Percentiles rank a stretch among this genome's conserved stretches.
These are phyloP conservation scores for Crataegus laevigata DNA, from an alignment of 306 rosid genomes.

Conservation along the genomic window DNA sequence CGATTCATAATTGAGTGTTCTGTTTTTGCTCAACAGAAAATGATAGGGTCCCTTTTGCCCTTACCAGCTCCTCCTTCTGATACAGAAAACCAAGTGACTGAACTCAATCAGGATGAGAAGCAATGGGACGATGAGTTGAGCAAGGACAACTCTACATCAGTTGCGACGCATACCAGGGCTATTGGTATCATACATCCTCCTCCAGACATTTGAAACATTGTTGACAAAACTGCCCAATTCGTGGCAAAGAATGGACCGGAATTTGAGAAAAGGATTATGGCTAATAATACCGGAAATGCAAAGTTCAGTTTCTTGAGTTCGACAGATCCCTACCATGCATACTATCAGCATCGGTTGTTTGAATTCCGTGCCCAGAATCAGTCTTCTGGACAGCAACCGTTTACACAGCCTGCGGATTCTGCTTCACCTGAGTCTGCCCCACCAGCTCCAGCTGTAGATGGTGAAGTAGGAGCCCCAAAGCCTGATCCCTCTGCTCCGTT, in stretches of 20 bases:
- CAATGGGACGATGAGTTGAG: constrained; percentile 33
- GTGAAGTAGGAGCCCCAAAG: constrained; percentile 39
- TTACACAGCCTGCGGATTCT: constrained; percentile 37
- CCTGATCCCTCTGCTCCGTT: constrained; percentile 62
- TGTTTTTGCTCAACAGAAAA: not conserved
- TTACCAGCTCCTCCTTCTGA: constrained; percentile 85
- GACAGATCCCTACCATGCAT: constrained; percentile 80
- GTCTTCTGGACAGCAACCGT: constrained; percentile 41
- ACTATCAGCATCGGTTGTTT: constrained; percentile 79
- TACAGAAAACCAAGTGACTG: constrained; percentile 43
- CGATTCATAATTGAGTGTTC: not conserved
- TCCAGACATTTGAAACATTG: constrained; percentile 77
- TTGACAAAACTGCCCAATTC: constrained; percentile 81
- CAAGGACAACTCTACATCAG: constrained; percentile 35
- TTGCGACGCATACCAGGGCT: constrained; percentile 83
- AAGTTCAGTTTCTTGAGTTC: constrained; percentile 72
- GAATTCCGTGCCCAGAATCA: constrained; percentile 78
- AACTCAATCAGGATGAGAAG: constrained; percentile 22
- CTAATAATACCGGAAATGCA: constrained; percentile 63
- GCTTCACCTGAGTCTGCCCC: constrained; percentile 27
- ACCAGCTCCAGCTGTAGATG: constrained; percentile 34
- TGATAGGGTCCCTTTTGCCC: constrained; percentile 52
- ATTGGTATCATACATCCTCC: constrained; percentile 96
- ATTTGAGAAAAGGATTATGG: constrained; percentile 85
- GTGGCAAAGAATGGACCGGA: constrained; percentile 90